A percentile compares a stretch with the other conserved stretches of the same genome.
Evolutionary conservation across 352 stramenopile genomes (phyloP).

Genomic region (Halophytophthora polymorphica): DNA sequence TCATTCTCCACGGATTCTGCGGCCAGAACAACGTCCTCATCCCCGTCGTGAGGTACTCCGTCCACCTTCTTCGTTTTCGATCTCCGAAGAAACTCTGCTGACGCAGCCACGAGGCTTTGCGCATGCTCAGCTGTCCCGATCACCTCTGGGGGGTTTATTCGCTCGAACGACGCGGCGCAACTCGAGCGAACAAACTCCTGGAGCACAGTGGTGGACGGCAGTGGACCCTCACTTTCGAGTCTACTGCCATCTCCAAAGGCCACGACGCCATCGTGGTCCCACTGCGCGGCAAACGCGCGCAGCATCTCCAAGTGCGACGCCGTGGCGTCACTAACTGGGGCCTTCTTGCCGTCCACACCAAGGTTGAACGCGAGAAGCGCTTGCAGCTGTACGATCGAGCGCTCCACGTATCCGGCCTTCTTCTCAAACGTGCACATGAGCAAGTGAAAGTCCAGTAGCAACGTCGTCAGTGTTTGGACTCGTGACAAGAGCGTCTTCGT

Average conservation of each 20-base stretch:
- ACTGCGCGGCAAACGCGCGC: conserved; percentile 29
- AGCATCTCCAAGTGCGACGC: conserved; percentile 21
- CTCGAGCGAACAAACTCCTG: conserved; percentile 15
- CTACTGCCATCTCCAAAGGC: conserved; percentile 23
- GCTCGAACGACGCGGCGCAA: conserved; percentile 9
- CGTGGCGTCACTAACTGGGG: neutral
- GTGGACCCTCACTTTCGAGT: conserved; percentile 6
- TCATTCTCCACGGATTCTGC: conserved; percentile 6
- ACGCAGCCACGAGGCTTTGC: conserved; percentile 34
- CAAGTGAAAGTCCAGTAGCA: conserved; percentile 46
- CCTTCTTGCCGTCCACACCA: conserved; percentile 2
- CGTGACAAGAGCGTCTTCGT: neutral
- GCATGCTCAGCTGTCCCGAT: conserved; percentile 34
- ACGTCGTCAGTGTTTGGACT: conserved; percentile 12
- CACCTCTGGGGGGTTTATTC: conserved; percentile 32
- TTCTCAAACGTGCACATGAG: conserved; percentile 53
- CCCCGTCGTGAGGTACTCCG: neutral
- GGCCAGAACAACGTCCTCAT: neutral
- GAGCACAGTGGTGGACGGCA: conserved; percentile 13
- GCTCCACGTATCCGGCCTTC: conserved; percentile 56
- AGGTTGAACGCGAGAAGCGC: conserved; percentile 56
- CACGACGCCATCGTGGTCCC: conserved; percentile 20
- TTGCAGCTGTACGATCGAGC: conserved; percentile 62
- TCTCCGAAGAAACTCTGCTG: conserved; percentile 17
- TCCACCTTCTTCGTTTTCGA: conserved; percentile 3